Conservation (phyloP, 2,329 filamentous ascomycete species). For the Drechmeria coniospora region DNA sequence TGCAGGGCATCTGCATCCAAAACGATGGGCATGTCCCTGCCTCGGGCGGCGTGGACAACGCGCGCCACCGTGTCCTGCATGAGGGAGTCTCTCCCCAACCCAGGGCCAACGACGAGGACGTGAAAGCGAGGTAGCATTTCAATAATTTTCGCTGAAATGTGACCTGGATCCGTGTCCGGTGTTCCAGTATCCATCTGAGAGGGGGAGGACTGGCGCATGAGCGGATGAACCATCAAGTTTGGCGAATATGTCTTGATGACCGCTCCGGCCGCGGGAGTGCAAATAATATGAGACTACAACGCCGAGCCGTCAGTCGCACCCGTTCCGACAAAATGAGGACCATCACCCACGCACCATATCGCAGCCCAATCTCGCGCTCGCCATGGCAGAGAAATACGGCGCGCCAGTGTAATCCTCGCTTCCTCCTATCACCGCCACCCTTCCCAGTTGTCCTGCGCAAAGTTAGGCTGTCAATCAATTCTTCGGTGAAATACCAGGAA, state of each 20-base stretch:
- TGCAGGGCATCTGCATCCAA: conserved; percentile 82
- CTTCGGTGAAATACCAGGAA: background rate
- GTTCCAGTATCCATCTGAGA: conserved; percentile 12
- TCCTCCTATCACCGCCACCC: conserved; percentile 86
- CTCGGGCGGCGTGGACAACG: conserved; percentile 65
- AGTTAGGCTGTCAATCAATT: conserved; percentile 1
- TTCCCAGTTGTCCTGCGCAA: conserved; percentile 74
- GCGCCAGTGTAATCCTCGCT: conserved; percentile 94
- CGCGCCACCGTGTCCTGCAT: conserved; percentile 77
- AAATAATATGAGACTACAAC: conserved; percentile 79
- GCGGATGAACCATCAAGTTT: conserved; percentile 94
- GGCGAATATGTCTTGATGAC: conserved; percentile 98
- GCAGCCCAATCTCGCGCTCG: conserved; percentile 75
- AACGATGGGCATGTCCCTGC: conserved; percentile 61
- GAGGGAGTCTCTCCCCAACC: conserved; percentile 72
- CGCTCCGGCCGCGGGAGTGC: conserved; percentile 69
- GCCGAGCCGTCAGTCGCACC: background rate
- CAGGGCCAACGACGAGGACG: conserved; percentile 83
- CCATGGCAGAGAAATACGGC: conserved; percentile 96
- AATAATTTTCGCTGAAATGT: conserved; percentile 53
- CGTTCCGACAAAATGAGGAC: too few species aligned
- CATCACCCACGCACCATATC: conserved; percentile 53
- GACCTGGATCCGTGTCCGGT: conserved; percentile 36
- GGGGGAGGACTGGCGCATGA: conserved; percentile 61
- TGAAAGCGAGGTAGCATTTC: conserved; percentile 76